phyloP scores from a whole-genome alignment of 768 basidiomycete species.

The Gymnopilus dilepis region DNA sequence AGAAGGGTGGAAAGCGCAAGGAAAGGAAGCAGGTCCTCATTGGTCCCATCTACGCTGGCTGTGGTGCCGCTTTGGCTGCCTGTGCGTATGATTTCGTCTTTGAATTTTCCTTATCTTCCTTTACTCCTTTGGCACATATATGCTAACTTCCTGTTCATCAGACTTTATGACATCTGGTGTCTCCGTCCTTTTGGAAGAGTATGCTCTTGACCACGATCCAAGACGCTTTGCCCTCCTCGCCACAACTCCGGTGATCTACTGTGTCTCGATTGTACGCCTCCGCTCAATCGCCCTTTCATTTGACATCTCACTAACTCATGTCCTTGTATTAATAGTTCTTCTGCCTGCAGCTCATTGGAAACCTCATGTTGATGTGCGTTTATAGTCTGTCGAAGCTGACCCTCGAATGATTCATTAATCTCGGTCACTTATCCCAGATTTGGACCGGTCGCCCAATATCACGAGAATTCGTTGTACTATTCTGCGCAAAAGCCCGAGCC shows the following conservation, averaged over 20 bases:
- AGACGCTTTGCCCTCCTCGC: constrained; percentile 68
- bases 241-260: constrained; percentile 75
- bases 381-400: not conserved
- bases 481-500: constrained; percentile 71
- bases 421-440: constrained; percentile 40
- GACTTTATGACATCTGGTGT: constrained; percentile 70
- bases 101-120: not conserved
- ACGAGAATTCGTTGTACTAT: constrained; percentile 84
- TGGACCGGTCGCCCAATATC: constrained; percentile 85
- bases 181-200: constrained; percentile 68
- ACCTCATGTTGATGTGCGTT: constrained; percentile 60
- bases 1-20: constrained; percentile 42
- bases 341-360: constrained; percentile 71
- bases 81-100: constrained; percentile 48
- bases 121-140: constrained; percentile 3
- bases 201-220: constrained; percentile 63
- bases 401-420: constrained; percentile 25
- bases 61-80: constrained; percentile 64
- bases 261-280: constrained; percentile 70
- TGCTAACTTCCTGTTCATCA: constrained; percentile 24
- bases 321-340: constrained; percentile 61
- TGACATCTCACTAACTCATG: not conserved
- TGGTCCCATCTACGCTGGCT: constrained; percentile 74
- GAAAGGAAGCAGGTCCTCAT: constrained; percentile 57
- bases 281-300: not conserved